Percentiles rank a stretch among this genome's conserved stretches.
Conservation (phyloP, 2,329 filamentous ascomycete genomes). For the Sclerotinia sclerotiorum region DNA sequence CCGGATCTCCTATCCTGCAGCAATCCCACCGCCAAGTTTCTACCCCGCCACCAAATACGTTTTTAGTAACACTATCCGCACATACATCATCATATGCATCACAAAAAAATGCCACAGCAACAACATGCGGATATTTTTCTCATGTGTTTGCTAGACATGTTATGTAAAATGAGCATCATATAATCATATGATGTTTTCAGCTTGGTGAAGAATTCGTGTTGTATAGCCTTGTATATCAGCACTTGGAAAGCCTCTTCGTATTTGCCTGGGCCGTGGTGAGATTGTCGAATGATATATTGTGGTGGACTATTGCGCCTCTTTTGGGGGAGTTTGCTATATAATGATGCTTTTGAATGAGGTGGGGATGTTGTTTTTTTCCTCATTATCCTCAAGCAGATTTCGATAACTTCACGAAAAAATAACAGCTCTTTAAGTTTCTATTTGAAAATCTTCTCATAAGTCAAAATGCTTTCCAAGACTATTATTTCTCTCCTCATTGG, state of each 20-base stretch:
- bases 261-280: not conserved
- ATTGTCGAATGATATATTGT: not conserved
- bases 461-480: slow-evolving; percentile 13
- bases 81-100: not conserved
- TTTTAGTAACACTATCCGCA: not conserved
- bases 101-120: not conserved
- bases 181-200: slow-evolving; percentile 16
- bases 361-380: not conserved
- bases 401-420: too few relatives aligned
- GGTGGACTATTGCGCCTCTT: not conserved
- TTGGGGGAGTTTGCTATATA: not conserved
- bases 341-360: not conserved
- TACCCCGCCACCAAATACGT: not conserved
- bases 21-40: not conserved
- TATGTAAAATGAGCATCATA: not conserved
- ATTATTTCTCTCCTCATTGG: not conserved
- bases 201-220: not conserved
- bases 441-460: too few relatives aligned
- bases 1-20: not conserved
- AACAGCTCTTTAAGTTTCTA: too few relatives aligned
- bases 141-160: not conserved
- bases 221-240: slow-evolving; percentile 3
- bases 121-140: not conserved
- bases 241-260: slow-evolving; percentile 17
- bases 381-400: too few relatives aligned